Conservation (phyloP, 176 grass and related monocot genomes). For the Oryza coarctata region DNA sequence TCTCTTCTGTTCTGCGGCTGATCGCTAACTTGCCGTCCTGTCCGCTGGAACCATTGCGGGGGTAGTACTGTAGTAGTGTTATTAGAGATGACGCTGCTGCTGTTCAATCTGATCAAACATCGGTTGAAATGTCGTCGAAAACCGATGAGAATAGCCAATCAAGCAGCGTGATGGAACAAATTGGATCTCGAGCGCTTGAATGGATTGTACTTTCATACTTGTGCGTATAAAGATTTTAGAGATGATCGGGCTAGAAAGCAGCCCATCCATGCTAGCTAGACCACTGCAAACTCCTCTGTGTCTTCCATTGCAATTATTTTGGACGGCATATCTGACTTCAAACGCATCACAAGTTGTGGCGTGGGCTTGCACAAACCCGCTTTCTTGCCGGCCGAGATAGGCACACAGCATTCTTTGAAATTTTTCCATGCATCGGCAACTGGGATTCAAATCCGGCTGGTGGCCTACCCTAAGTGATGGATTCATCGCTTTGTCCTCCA, state of each 20-base stretch:
- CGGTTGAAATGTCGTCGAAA: neutral
- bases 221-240: neutral
- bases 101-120: too few species aligned
- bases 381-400: neutral
- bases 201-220: neutral
- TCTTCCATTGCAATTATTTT: neutral
- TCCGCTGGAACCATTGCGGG: neutral
- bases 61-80: too few species aligned
- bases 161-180: neutral
- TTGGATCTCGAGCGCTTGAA: neutral
- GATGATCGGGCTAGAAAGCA: neutral
- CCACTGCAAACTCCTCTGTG: neutral
- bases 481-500: neutral
- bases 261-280: too few species aligned
- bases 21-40: neutral
- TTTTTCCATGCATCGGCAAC: neutral
- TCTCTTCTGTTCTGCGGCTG: neutral
- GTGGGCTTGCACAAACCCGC: neutral
- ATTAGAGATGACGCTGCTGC: too few species aligned
- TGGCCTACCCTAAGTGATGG: constrained; percentile 17
- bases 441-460: constrained; percentile 28
- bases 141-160: neutral
- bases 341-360: neutral
- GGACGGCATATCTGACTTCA: neutral
- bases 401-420: constrained; percentile 1